Conservation (phyloP, 257 asterid genomes). For the Anisodus tanguticus region DNA sequence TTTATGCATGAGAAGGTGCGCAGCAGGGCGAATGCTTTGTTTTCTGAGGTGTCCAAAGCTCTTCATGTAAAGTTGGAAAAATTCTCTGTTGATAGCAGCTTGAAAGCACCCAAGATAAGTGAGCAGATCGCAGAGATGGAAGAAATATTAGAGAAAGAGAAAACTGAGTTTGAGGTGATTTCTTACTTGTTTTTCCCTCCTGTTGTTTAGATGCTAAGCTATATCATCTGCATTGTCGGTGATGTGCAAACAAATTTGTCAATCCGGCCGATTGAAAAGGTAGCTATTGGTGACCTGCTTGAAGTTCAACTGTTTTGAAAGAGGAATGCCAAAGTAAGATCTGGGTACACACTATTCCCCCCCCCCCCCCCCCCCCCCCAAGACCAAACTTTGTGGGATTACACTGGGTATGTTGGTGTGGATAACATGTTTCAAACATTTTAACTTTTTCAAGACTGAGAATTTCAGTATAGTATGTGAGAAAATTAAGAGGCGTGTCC, state of each 20-base stretch:
- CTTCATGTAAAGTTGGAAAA: conserved; percentile 55
- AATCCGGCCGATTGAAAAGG: background rate
- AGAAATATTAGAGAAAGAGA: conserved; percentile 62
- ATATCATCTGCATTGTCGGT: background rate
- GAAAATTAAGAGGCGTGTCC: background rate
- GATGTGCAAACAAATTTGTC: conserved; percentile 1
- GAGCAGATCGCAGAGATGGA: conserved; percentile 59
- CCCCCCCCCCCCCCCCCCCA: too few relatives aligned
- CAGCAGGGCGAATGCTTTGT: conserved; percentile 54
- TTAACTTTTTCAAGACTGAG: background rate
- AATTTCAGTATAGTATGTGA: background rate
- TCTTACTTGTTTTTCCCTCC: conserved; percentile 17
- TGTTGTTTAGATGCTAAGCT: background rate
- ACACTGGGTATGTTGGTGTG: background rate
- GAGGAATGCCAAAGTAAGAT: background rate
- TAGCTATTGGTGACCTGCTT: background rate
- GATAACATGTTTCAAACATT: background rate
- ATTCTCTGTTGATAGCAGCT: conserved; percentile 38
- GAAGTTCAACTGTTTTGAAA: background rate
- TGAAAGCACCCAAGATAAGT: conserved; percentile 44
- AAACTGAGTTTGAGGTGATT: conserved; percentile 69
- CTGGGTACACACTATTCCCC: background rate
- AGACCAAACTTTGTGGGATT: too few relatives aligned
- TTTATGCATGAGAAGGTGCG: conserved; percentile 50
- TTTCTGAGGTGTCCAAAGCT: conserved; percentile 59